Conservation (phyloP, 1,284 basidiomycete genomes). For the Tausonia pullulans region DNA sequence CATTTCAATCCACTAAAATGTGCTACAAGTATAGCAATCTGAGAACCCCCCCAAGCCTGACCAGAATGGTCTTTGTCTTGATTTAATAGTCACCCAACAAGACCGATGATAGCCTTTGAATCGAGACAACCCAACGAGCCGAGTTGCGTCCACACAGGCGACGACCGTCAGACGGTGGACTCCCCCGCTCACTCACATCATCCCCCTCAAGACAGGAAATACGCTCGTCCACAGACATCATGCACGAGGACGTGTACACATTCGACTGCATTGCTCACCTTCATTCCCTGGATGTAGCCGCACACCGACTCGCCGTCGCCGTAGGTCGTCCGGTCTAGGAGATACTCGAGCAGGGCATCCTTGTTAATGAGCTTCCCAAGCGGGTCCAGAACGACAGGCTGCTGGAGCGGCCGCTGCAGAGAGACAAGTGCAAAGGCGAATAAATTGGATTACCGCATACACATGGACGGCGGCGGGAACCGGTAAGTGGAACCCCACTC, state of each 20-base stretch:
- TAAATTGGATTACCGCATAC: not conserved
- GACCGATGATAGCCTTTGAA: not conserved
- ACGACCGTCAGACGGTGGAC: not conserved
- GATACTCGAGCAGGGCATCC: slow-evolving; percentile 74
- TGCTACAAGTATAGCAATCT: no score
- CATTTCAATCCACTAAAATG: no score
- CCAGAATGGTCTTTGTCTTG: no score
- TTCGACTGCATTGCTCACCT: slow-evolving; percentile 46
- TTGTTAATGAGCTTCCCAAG: slow-evolving; percentile 91
- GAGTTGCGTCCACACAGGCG: not conserved
- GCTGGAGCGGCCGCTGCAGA: slow-evolving; percentile 58
- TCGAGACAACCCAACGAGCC: not conserved
- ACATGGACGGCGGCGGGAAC: not conserved
- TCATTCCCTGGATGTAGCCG: slow-evolving; percentile 72
- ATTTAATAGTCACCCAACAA: no score
- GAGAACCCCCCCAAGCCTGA: no score
- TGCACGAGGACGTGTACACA: no score
- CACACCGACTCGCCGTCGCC: slow-evolving; percentile 70
- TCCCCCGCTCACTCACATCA: not conserved
- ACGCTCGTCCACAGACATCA: no score
- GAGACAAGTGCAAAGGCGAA: slow-evolving; percentile 1
- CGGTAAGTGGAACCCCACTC: slow-evolving; percentile 20
- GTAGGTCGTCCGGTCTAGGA: slow-evolving; percentile 62
- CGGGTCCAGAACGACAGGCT: slow-evolving; percentile 77
- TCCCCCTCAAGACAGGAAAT: no score